Conservation (phyloP, 495 filamentous ascomycete genomes). For the Alectoria sarmentosa region DNA sequence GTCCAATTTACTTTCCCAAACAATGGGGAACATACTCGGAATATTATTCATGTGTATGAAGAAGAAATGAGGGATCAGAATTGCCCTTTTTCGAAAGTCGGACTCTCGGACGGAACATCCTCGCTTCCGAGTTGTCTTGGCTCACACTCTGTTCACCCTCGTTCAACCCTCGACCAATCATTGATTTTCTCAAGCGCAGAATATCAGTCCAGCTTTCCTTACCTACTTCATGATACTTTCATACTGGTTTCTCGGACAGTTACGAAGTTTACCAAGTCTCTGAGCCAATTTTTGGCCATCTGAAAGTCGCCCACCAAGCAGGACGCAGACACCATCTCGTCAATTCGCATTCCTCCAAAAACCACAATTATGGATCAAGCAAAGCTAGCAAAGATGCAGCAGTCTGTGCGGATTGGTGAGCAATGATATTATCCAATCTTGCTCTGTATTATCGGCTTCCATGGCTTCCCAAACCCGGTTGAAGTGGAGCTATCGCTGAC, state of each 20-base stretch:
- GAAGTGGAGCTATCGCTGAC: constrained; percentile 15
- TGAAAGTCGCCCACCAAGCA: neutral
- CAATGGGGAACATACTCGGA: too few species aligned
- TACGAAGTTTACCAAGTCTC: neutral
- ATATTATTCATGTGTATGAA: too few species aligned
- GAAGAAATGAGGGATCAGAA: too few species aligned
- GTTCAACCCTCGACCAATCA: neutral
- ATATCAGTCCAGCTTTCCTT: neutral
- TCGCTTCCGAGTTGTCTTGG: neutral
- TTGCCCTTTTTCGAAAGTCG: too few species aligned
- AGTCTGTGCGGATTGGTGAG: constrained; percentile 51
- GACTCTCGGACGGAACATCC: neutral
- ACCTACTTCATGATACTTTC: neutral
- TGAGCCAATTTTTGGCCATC: neutral
- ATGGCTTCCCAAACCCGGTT: neutral
- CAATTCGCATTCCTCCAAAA: neutral
- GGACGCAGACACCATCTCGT: neutral
- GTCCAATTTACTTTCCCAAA: too few species aligned
- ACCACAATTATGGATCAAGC: constrained; percentile 44
- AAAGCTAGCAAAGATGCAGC: constrained; percentile 51
- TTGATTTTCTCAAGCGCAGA: neutral
- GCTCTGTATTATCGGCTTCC: constrained; percentile 1
- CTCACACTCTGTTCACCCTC: neutral
- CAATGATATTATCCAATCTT: constrained; percentile 1
- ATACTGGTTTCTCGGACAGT: neutral